Percentiles rank a stretch among this genome's conserved stretches.
phyloP scores from a whole-genome alignment of 192 early-diverging fungal species.

The Backusella tuberculispora region DNA sequence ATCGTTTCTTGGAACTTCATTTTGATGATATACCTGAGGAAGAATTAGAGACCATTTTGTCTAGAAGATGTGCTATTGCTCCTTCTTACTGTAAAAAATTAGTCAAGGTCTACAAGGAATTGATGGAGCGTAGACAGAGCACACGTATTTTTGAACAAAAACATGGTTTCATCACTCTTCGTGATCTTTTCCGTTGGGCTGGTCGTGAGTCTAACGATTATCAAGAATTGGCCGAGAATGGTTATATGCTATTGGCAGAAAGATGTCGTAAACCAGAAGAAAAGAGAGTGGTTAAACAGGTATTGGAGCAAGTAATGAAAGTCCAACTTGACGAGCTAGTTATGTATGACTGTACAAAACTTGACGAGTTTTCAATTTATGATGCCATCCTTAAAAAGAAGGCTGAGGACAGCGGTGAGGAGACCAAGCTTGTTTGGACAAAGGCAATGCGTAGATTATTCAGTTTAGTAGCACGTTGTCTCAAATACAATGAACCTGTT shows the following conservation, averaged over 20 bases:
- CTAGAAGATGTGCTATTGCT: constrained; percentile 81
- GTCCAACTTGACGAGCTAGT: constrained; percentile 61
- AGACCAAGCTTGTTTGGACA: constrained; percentile 85
- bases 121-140: constrained; percentile 75
- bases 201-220: constrained; percentile 77
- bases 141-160: constrained; percentile 94
- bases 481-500: constrained; percentile 86
- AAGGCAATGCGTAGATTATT: constrained; percentile 91
- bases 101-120: constrained; percentile 82
- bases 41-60: constrained; percentile 91
- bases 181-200: constrained; percentile 98
- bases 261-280: constrained; percentile 84
- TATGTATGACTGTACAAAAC: constrained; percentile 63
- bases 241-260: constrained; percentile 95
- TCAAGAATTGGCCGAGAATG: constrained; percentile 89
- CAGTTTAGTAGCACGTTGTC: constrained; percentile 79
- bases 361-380: constrained; percentile 59
- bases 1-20: constrained; percentile 95
- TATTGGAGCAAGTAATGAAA: constrained; percentile 83
- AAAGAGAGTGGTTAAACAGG: constrained; percentile 74
- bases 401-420: constrained; percentile 26
- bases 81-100: constrained; percentile 86
- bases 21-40: constrained; percentile 95
- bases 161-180: constrained; percentile 93
- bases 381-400: constrained; percentile 34